These are phyloP conservation scores for Eimeria acervulina DNA, from an alignment of 169 alveolate species.

Conservation along the genomic window DNA sequence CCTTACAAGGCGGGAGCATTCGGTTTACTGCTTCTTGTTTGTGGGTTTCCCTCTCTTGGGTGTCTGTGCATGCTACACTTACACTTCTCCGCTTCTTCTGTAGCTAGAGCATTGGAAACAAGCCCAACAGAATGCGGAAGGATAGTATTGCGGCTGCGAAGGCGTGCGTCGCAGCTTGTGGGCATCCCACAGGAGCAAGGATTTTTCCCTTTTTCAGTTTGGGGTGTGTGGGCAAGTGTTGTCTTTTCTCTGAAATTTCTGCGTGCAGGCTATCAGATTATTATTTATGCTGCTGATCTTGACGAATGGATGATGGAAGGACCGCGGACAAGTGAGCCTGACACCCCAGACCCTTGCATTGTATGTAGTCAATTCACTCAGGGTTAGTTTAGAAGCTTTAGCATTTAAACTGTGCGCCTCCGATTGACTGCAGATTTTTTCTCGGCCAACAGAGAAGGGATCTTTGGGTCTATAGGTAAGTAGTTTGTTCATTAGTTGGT, in stretches of 20 bases:
- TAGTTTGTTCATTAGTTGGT: neutral
- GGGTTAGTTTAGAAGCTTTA: neutral
- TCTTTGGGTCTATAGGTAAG: slow-evolving; percentile 49
- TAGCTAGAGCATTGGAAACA: neutral
- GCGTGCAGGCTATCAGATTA: slow-evolving; percentile 51
- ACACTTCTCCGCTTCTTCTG: neutral
- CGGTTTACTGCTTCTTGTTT: slow-evolving; percentile 20
- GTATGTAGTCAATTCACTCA: neutral
- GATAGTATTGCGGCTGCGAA: neutral
- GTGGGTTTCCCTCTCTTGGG: slow-evolving; percentile 15
- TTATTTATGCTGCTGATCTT: slow-evolving; percentile 12
- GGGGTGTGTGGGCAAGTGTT: neutral
- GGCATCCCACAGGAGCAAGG: neutral
- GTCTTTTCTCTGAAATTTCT: neutral
- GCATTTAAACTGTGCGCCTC: neutral
- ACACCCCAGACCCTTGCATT: neutral
- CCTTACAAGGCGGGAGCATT: slow-evolving; percentile 45
- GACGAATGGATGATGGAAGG: slow-evolving; percentile 75
- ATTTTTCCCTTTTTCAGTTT: neutral
- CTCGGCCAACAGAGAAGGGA: slow-evolving; percentile 69
- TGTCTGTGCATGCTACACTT: neutral
- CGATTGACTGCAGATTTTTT: slow-evolving; percentile 54
- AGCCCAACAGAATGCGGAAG: neutral
- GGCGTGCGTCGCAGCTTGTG: neutral
- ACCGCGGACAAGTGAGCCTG: slow-evolving; percentile 53